These are phyloP conservation scores for Pichia sp. DNA, from an alignment of 1,139 yeast species.

Conservation along the genomic window DNA sequence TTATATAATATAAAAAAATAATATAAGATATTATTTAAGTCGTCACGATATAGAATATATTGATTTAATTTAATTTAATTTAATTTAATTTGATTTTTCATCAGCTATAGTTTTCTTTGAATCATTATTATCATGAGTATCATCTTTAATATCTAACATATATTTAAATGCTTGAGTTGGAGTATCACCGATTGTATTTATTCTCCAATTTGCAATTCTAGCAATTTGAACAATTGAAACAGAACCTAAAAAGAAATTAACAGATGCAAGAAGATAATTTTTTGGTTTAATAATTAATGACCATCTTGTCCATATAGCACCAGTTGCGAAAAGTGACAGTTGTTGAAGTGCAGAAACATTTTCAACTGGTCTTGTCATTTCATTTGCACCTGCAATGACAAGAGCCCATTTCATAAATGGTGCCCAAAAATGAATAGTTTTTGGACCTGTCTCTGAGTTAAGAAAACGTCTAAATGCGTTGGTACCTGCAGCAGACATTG, in stretches of 20 bases:
- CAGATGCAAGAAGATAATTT: slow-evolving; percentile 82
- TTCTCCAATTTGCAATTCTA: slow-evolving; percentile 65
- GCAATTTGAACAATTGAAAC: slow-evolving; percentile 83
- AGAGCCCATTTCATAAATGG: slow-evolving; percentile 73
- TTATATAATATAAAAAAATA: too few species aligned
- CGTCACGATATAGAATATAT: background rate
- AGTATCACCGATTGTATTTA: slow-evolving; percentile 37
- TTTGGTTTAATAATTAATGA: slow-evolving; percentile 88
- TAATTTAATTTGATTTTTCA: too few species aligned
- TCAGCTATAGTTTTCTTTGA: background rate
- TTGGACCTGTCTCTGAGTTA: slow-evolving; percentile 90
- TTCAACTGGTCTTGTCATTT: slow-evolving; percentile 85
- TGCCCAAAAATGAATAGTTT: slow-evolving; percentile 93
- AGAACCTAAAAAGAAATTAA: slow-evolving; percentile 85
- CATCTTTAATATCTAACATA: slow-evolving; percentile 43
- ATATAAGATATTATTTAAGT: too few species aligned
- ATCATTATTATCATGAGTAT: slow-evolving; percentile 5
- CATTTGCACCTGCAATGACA: slow-evolving; percentile 86
- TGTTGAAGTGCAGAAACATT: slow-evolving; percentile 90
- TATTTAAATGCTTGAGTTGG: slow-evolving; percentile 50
- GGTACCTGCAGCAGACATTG: slow-evolving; percentile 10
- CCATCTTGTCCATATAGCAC: slow-evolving; percentile 98
- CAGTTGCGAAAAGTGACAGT: slow-evolving; percentile 83
- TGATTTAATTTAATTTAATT: too few species aligned
- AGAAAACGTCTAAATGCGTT: slow-evolving; percentile 61